Evolutionary conservation across 2,329 filamentous ascomycete genomes (phyloP), one percentile per base, ranked within the genome.

Genomic region (Sphaerulina musiva): DNA sequence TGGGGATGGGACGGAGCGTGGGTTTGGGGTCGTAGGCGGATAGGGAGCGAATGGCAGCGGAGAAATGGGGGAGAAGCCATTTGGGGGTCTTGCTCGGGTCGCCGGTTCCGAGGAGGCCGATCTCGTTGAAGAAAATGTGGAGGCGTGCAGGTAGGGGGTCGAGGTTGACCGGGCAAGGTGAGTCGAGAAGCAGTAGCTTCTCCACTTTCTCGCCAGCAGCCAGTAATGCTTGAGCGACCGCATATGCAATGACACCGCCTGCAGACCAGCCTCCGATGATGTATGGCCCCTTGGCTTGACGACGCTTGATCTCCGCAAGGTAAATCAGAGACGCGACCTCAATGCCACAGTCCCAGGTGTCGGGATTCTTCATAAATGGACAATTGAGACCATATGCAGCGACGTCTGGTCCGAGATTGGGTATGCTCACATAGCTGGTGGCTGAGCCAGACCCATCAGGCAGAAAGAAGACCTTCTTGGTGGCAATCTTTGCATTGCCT

Each of bases 31-130:
- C 79, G 70, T 89, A 89, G 66, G 80, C 82, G 63, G 83, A 84
- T 31, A 90, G 74, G 12, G 84, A 84, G 47, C 78, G 76, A 51
- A 89, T 83, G 17, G 83, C 82, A 20, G 84, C 81, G 0, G 81
- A 78, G 68, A 89, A 89, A 71, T 90, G 86, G 53, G 83, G 83
- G 1, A 87, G 77, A 12, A 89, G 78, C 86, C 86, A 89, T n/a
- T 78, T 73, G 0, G 86, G 86, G 39, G 85, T 80, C 69, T 83
- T 84, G 61, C 64, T 74, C 61, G 70, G 74, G 69, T 76, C 76
- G 29, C 77, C 74, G 48, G 83, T 83, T 20, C 85, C 86, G 26
- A 89, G 80, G 1, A 89, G 79, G 51, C 86, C 86, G 51, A 88
- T 85, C 46, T 79, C 77, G 51, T 84, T 84, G 64, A 89, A 87